Base-by-base conservation (phyloP, 345 rosid species). In the Sisymbrium altissimum region DNA sequence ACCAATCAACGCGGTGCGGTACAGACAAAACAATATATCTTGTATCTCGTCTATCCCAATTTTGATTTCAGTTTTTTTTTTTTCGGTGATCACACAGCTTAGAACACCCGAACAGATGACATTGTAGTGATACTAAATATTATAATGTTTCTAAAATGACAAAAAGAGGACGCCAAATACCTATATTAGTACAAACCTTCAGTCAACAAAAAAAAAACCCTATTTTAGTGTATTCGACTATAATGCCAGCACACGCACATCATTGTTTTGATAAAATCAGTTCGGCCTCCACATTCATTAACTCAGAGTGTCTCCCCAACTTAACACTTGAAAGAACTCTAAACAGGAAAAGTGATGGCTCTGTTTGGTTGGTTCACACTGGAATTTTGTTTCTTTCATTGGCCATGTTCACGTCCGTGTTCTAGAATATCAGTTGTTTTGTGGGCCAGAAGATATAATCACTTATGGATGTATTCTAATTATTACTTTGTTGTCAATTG, bases 381-480 rank as follows among this genome's bases (percentile, higher is more conserved):
- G 44, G 44, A 23, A 11, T 36, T 7, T 4, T 5, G 40, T 63
- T 70, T 30, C 7, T 40, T 72, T 43, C 70, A 64, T 32, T 43
- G 56, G 64, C 71, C 71, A 53, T 73, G 57, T 56, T 73, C 48
- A 55, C 58, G n/a, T n/a, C n/a, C n/a, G 49, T 73, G 65, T 18
- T 45, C 3, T 44, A 33, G 27, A 21, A 11, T n/a, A 21, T 21
- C 27, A 30, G 43, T 32, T 18, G 18, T 19, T 39, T 61, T 15
- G 64, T 73, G 65, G 71, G 49, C 32, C 71, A 55, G 7, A 32
- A 32, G 10, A 64, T 33, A 35, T 45, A 23, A 41, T 52, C 54
- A 43, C 70, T 14, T 4, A 40, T 19, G 29, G 46, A 21, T 72
- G 44, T 5, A 52, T 40, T 13, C 9, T 52, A 6, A 8, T 29